A percentile compares a stretch with the other conserved stretches of the same genome.
phyloP scores from a whole-genome alignment of 495 filamentous ascomycete species.

The Lasiosphaeria hispida region DNA sequence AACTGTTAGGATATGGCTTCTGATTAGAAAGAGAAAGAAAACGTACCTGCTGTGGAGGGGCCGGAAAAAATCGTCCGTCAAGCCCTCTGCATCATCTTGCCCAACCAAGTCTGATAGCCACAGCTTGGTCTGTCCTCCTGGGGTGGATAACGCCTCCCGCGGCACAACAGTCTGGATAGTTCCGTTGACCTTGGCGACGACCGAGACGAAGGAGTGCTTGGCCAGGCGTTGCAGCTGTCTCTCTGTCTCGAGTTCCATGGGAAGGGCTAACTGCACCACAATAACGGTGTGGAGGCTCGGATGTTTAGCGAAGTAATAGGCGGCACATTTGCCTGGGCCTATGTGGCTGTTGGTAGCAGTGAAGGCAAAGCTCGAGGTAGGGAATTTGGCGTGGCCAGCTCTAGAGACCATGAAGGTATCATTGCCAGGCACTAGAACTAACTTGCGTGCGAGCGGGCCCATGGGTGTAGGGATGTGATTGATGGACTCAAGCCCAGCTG shows the following conservation, averaged over 20 bases:
- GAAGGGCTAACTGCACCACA: not conserved
- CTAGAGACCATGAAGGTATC: not conserved
- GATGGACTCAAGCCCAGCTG: not conserved
- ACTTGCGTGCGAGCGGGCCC: not conserved
- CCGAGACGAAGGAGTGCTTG: conserved; percentile 5
- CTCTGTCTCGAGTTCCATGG: conserved; percentile 1
- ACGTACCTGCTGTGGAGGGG: conserved; percentile 10
- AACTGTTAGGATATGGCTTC: conserved; percentile 5
- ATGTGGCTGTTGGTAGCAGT: not conserved
- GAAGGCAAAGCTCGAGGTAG: conserved; percentile 1
- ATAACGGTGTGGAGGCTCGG: not conserved
- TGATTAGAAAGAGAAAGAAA: conserved; percentile 4
- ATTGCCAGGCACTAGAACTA: not conserved
- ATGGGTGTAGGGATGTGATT: conserved; percentile 5
- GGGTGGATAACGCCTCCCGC: conserved; percentile 5
- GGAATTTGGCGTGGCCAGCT: not conserved
- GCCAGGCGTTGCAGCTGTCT: conserved; percentile 2
- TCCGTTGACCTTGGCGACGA: conserved; percentile 5
- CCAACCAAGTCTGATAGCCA: conserved; percentile 6
- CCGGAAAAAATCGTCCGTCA: conserved; percentile 1
- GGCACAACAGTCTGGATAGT: not conserved
- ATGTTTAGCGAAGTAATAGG: conserved; percentile 1
- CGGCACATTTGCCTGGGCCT: not conserved
- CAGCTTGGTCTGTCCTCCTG: conserved; percentile 1
- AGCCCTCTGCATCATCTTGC: conserved; percentile 9